A percentile compares a stretch with the other conserved stretches of the same genome.
phyloP scores from a whole-genome alignment of 495 filamentous ascomycete species.

The Chaetomium cochliodes region DNA sequence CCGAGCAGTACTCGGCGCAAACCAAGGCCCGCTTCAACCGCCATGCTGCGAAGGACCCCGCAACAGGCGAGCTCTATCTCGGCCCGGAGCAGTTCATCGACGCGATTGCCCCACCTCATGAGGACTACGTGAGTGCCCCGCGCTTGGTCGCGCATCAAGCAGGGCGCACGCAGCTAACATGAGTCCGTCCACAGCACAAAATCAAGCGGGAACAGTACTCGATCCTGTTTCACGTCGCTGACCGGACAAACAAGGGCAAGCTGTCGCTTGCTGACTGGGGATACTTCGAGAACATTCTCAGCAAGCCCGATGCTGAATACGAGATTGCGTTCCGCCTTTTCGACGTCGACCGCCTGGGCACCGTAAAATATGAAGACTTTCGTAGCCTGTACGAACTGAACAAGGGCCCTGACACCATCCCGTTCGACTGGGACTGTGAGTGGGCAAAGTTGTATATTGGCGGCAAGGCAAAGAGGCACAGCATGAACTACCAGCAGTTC shows the following conservation, averaged over 20 bases:
- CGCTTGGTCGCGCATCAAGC: conserved; percentile 16
- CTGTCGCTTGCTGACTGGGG: conserved; percentile 83
- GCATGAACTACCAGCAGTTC: conserved; percentile 94
- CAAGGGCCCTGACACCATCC: conserved; percentile 75
- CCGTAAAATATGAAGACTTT: conserved; percentile 85
- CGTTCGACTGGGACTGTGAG: conserved; percentile 95
- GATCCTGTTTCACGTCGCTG: conserved; percentile 87
- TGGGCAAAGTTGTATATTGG: conserved; percentile 97
- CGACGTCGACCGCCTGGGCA: conserved; percentile 76
- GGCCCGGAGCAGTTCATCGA: conserved; percentile 80
- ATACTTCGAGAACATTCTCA: conserved; percentile 87
- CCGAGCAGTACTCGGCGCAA: conserved; percentile 62
- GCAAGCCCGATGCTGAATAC: conserved; percentile 95
- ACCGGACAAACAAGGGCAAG: conserved; percentile 67
- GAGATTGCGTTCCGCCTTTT: conserved; percentile 98
- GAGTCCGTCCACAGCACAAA: conserved; percentile 68
- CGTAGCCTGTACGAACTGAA: conserved; percentile 75
- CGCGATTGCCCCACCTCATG: conserved; percentile 80
- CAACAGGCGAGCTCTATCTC: conserved; percentile 76
- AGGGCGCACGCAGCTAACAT: conserved; percentile 25
- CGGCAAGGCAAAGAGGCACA: conserved; percentile 75
- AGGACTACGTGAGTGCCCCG: conserved; percentile 77
- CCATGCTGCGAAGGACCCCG: conserved; percentile 71
- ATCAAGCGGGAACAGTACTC: conserved; percentile 93
- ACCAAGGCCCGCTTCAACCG: conserved; percentile 70